Evolutionary conservation across 106 monocot genomes (phyloP), one percentile per base, ranked within the genome.

Genomic region (Phalaenopsis aphrodite): DNA sequence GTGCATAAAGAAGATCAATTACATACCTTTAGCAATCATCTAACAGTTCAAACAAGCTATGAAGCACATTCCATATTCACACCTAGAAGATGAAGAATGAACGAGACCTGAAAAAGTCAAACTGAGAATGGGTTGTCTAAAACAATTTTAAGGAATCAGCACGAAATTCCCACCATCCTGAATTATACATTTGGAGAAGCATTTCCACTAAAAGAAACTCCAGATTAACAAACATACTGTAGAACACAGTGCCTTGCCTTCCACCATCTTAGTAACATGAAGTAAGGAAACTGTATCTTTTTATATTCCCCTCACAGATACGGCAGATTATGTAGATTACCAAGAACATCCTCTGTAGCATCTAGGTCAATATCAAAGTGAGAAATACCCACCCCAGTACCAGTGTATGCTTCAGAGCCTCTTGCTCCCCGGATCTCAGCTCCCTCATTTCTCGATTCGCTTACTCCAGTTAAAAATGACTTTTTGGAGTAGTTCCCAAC

Each of bases 291-390:
- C 55, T 78, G 71, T 37, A 64, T 64, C 43, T 42, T 78, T 41
- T 81, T 75, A 49, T 83, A 85, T 55, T 86, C 86, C 3, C 84
- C 86, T 86, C 79, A 86, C 79, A 89, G 79, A 45, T 87, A 86
- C 24, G 89, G 86, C 8, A 87, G 75, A 64, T 82, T 77, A 39
- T 89, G 86, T 72, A 89, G 72, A 79, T 87, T 87, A 17, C 84
- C 86, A 46, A 89, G 77, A 41, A 89, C 47, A 43, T 86, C 86
- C 42, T 87, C 86, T 0, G 88, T 83, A 39, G 86, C 42, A 86
- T 89, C 84, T 39, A 82, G 41, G 23, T 84, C 86, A 21, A 86
- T 79, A 49, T 82, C 74, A 78, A 82, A 84, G 55, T 77, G 74
- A 75, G 74, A 74, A 47, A 64, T 55, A 39, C 79, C 77, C 10